These are phyloP conservation scores for Speleostelium caveatum DNA, from an alignment of 78 protist species.

Conservation along the genomic window DNA sequence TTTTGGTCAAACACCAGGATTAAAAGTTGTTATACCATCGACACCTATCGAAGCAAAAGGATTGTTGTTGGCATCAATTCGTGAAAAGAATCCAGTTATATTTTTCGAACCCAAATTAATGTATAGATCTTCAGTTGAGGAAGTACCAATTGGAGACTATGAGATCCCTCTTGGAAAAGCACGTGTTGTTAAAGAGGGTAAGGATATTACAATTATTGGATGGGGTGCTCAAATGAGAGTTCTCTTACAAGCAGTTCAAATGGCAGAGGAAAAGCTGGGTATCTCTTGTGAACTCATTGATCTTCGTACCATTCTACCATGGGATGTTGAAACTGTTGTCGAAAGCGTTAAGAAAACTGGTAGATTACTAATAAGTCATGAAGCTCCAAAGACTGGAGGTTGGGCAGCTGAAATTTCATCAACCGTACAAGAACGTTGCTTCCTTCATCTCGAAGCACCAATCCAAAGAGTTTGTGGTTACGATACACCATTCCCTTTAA, in stretches of 20 bases:
- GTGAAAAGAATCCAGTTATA: slow-evolving; percentile 93
- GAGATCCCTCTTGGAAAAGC: slow-evolving; percentile 92
- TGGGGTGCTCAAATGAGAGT: slow-evolving; percentile 92
- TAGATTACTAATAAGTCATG: slow-evolving; percentile 90
- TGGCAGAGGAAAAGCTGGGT: slow-evolving; percentile 88
- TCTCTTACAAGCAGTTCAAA: slow-evolving; percentile 75
- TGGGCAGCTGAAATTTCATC: slow-evolving; percentile 95
- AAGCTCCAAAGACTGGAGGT: slow-evolving; percentile 97
- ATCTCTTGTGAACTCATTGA: slow-evolving; percentile 90
- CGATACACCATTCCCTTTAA: slow-evolving; percentile 98
- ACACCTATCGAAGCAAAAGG: slow-evolving; percentile 96
- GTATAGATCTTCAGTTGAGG: slow-evolving; percentile 91
- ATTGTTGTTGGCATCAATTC: slow-evolving; percentile 91
- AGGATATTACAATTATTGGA: slow-evolving; percentile 92
- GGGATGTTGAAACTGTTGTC: slow-evolving; percentile 92
- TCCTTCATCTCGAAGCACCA: slow-evolving; percentile 96
- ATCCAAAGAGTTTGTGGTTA: slow-evolving; percentile 94
- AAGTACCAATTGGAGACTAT: slow-evolving; percentile 93
- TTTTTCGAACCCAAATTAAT: slow-evolving; percentile 98
- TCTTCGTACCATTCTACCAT: slow-evolving; percentile 91
- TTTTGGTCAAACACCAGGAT: slow-evolving; percentile 97
- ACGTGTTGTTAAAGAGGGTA: slow-evolving; percentile 82
- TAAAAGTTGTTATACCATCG: slow-evolving; percentile 94
- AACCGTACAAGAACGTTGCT: slow-evolving; percentile 92
- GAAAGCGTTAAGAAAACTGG: slow-evolving; percentile 93